Evolutionary conservation across 345 rosid species (phyloP).

Genomic region (Bruguiera parviflora): DNA sequence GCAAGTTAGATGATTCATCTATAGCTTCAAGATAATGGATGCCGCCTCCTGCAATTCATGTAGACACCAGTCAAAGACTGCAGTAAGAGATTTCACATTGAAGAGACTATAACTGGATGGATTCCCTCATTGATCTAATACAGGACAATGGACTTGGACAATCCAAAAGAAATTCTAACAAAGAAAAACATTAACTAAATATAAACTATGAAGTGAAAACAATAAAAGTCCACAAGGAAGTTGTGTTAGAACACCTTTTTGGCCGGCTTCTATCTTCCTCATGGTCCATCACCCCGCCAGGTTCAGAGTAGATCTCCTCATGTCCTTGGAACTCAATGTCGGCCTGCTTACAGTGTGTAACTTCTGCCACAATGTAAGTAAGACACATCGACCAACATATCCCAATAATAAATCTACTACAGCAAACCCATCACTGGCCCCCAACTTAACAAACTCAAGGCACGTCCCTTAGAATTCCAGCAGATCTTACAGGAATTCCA

Average conservation of each 20-base stretch:
- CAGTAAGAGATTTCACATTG: not conserved
- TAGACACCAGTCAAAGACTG: not conserved
- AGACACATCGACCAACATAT: conserved; percentile 78
- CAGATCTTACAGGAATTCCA: not conserved
- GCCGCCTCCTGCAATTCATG: conserved; percentile 66
- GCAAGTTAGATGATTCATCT: conserved; percentile 25
- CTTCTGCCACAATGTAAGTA: conserved; percentile 99
- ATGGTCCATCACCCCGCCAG: conserved; percentile 97
- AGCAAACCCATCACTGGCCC: not conserved
- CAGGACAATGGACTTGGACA: no score
- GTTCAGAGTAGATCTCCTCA: conserved; percentile 87
- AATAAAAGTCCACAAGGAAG: not conserved
- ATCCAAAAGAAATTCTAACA: not conserved
- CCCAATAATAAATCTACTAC: conserved; percentile 30
- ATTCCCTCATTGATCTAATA: no score
- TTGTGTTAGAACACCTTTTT: conserved; percentile 60
- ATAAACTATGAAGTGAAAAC: not conserved
- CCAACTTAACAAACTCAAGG: not conserved
- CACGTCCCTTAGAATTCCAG: not conserved
- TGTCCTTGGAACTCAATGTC: conserved; percentile 76
- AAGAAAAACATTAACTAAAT: not conserved
- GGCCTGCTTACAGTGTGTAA: conserved; percentile 94
- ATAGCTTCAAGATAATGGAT: conserved; percentile 53
- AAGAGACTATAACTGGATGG: not conserved
- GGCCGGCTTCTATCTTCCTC: conserved; percentile 91